phyloP scores from a whole-genome alignment of 257 asterid species.

The Forsythia suspensa region DNA sequence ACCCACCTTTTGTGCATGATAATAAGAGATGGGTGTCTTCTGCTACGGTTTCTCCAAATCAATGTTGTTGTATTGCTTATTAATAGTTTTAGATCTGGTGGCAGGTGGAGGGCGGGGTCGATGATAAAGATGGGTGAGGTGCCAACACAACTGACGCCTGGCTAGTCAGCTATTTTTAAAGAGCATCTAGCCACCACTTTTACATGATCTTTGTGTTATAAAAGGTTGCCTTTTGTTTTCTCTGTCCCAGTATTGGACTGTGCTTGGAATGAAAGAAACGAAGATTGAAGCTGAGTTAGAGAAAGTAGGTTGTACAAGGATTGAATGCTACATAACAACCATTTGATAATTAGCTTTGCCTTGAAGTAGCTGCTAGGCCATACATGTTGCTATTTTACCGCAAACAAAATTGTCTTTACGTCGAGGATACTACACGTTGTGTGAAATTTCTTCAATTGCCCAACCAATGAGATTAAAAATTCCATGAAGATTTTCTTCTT shows the following conservation, averaged over 20 bases:
- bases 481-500: too few relatives aligned
- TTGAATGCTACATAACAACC: too few relatives aligned
- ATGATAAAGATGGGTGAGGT: constrained; percentile 16
- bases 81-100: constrained; percentile 2
- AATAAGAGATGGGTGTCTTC: not conserved
- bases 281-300: too few relatives aligned
- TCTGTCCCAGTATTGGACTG: not conserved
- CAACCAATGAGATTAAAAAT: too few relatives aligned
- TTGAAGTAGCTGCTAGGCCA: too few relatives aligned
- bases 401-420: too few relatives aligned
- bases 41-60: not conserved
- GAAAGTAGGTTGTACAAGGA: too few relatives aligned
- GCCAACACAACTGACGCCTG: not conserved
- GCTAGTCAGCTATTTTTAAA: constrained; percentile 33
- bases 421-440: too few relatives aligned
- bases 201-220: not conserved
- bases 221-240: not conserved
- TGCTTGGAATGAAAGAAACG: not conserved
- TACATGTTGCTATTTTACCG: too few relatives aligned
- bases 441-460: too few relatives aligned
- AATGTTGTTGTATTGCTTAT: not conserved
- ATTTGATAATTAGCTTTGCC: too few relatives aligned
- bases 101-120: constrained; percentile 49
- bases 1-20: not conserved
- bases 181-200: not conserved